phyloP scores from a whole-genome alignment of 2,329 filamentous ascomycete species.

The Escovopsis sp. region DNA sequence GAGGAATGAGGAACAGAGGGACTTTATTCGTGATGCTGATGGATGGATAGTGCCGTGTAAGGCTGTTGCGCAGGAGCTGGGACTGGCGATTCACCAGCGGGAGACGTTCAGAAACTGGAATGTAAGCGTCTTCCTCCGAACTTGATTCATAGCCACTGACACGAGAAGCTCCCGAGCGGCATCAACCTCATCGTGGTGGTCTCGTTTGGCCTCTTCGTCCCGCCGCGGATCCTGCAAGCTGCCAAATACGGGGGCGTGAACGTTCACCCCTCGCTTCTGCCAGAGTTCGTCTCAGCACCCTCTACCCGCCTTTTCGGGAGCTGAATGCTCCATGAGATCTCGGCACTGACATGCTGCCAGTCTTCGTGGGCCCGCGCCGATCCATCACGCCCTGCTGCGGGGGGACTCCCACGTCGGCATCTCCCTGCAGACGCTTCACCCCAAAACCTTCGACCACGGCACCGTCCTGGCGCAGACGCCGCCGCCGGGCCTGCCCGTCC shows the following conservation, averaged over 20 bases:
- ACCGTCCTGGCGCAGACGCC: slow-evolving; percentile 56
- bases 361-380: slow-evolving; percentile 70
- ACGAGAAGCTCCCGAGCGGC: slow-evolving; percentile 34
- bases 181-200: slow-evolving; percentile 80
- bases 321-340: neutral
- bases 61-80: slow-evolving; percentile 43
- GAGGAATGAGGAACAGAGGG: too few relatives aligned
- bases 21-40: slow-evolving; percentile 1
- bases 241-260: slow-evolving; percentile 80
- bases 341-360: slow-evolving; percentile 24
- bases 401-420: slow-evolving; percentile 51
- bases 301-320: neutral
- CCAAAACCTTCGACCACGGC: slow-evolving; percentile 63
- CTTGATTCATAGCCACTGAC: slow-evolving; percentile 3
- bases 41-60: slow-evolving; percentile 53
- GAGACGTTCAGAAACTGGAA: slow-evolving; percentile 75
- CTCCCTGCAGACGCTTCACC: slow-evolving; percentile 74
- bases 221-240: slow-evolving; percentile 51
- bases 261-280: slow-evolving; percentile 81
- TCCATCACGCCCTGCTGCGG: slow-evolving; percentile 68
- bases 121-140: slow-evolving; percentile 26
- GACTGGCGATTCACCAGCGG: slow-evolving; percentile 54
- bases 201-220: slow-evolving; percentile 86
- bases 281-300: slow-evolving; percentile 40
- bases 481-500: slow-evolving; percentile 37